phyloP scores from a whole-genome alignment of 208 protist genomes.

The Trichomonas gallinae region DNA sequence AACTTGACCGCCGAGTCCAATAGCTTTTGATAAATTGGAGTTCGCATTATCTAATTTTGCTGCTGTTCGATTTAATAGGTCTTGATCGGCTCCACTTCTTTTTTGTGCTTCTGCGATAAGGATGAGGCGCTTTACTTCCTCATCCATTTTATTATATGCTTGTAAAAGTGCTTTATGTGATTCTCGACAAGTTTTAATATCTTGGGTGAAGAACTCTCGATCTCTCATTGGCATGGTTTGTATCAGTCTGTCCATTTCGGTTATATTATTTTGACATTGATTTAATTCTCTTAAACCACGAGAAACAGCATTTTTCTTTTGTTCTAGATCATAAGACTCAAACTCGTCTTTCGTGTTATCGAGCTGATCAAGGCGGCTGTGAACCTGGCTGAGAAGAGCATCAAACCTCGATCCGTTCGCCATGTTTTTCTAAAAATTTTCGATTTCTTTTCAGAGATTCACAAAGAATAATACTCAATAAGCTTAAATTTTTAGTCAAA shows the following conservation, averaged over 20 bases:
- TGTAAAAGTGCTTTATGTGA: not conserved
- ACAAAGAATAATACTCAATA: too few species aligned
- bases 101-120: not conserved
- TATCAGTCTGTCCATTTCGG: not conserved
- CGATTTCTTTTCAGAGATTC: too few species aligned
- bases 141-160: not conserved
- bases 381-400: not conserved
- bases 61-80: not conserved
- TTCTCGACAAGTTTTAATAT: not conserved
- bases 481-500: too few species aligned
- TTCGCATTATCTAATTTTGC: not conserved
- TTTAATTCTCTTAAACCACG: not conserved
- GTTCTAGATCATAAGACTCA: not conserved
- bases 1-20: not conserved
- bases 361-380: not conserved
- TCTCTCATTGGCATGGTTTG: not conserved
- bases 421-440: too few species aligned
- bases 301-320: not conserved
- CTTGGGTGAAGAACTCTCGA: not conserved
- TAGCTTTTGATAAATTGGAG: not conserved
- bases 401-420: not conserved
- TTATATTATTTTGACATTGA: not conserved
- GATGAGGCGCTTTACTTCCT: not conserved
- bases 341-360: not conserved
- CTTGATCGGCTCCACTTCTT: not conserved